Evolutionary conservation across 257 asterid species (phyloP), one percentile per base, ranked within the genome.

Genomic region (Nicotiana benthamiana): DNA sequence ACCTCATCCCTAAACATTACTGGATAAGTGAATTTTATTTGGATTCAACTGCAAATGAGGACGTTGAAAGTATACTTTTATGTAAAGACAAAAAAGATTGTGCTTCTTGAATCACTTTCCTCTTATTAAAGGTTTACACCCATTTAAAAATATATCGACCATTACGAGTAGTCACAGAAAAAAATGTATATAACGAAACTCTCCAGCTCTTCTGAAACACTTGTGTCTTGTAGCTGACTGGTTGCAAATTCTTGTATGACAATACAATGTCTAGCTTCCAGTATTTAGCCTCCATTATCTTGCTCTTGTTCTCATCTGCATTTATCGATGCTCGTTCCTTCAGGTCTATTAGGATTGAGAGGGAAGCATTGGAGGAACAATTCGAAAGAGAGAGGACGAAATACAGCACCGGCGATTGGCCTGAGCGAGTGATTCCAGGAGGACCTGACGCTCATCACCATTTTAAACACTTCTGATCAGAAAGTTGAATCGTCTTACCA

Each of bases 381-480:
- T 84, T 88, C 30, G 75, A 53, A 79, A 85, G 43, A 74, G 83
- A 54, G 57, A 86, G 32, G 84, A 48, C 9, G 79, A 78, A 61
- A 12, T 80, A 40, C 30, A 80, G 43, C 56, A 5, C 48, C 13
- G 16, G 56, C 4, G 87, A 79, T 11, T 70, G 88, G 90, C 93
- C 94, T 4, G 88, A 83, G 30, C 87, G 97, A 51, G 75, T 66
- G 53, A 76, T 82, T 78, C 97, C 97, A 0, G 91, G 88, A 36
- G 97, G 97, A 46, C 97, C 97, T 15, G 97, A 93, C 80, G 91
- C 92, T n/a, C 94, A 88, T 79, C 97, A 91, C 83, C 97, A 93
- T 64, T 85, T 83, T 79, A 43, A 75, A 68, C 82, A 52, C 75
- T 6, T 28, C 9, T 74, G 20, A 74, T 70, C 59, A 43, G 36